Base-by-base conservation (phyloP, 2,329 filamentous ascomycete genomes). In the Penicillium olsonii region DNA sequence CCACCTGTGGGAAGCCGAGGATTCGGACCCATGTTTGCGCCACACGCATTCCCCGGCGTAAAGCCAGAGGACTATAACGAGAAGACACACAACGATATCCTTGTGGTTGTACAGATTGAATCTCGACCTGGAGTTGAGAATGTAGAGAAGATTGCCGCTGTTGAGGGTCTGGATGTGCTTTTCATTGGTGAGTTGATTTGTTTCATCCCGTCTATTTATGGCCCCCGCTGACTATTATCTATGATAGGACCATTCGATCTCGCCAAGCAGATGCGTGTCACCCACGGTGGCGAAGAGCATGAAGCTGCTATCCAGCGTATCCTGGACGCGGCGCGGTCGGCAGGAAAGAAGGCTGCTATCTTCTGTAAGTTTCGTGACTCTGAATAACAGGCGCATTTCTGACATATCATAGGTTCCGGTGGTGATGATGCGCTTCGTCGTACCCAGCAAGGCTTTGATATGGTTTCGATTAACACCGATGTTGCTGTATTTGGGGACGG, bases 101-200 rank as follows among this genome's bases (percentile, higher is more conserved):
- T 67, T 8, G 67, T 70, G 1, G 60, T 66, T 35, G 67, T 75
- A 15, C 72, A 75, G 58, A 75, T 75, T 41, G 73, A 75, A 64
- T 73, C 73, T 0, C 60, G 57, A 14, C 54, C 65, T 8, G 73
- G 68, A 2, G 63, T 75, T 6, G 71, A 72, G 37, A 74, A 71
- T 48, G 72, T 75, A 7, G 73, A 75, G 59, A 68, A 70, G 45
- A 76, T 76, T 50, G 72, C 72, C 1, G 63, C 61, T 4, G 71
- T 74, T 3, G 64, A 68, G 15, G 73, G 73, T 5, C 55, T 76
- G 11, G 73, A 75, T 56, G 60, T 68, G 11, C 57, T 74, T 27
- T 68, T 75, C 31, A 71, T 75, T 43, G 72, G 67, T 64, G 37
- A 48, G 56, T 52, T 24, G 17, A 1, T 7, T 19, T 2, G 9